Evolutionary conservation across 108 stramenopile species (phyloP), one percentile per base, ranked within the genome.

Genomic region (Cyclotella atomus): DNA sequence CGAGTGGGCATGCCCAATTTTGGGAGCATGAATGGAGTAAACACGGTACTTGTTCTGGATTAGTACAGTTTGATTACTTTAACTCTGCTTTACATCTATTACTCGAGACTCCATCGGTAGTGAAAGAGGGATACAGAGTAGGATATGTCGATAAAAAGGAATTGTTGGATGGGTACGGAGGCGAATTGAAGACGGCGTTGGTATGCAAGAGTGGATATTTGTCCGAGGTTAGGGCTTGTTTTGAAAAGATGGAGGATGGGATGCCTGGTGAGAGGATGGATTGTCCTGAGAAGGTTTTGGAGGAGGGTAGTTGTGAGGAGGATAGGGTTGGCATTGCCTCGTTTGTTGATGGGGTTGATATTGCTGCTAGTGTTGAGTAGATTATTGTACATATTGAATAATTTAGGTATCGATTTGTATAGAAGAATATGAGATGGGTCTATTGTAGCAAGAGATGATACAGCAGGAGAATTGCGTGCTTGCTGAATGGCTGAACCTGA

Each of bases 11-110:
- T 74, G 43, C 43, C 27, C 45, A 54, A 12, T 90, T 90, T 53
- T 90, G 87, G 87, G 45, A 30, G 8, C 89, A 90, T 45, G 89
- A 90, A 69, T 90, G 89, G 89, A 50, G 49, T 32, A 90, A 90
- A 78, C 89, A 90, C 47, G 89, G 89, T 0, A 90, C 89, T 14
- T 90, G 89, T 65, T 62, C 84, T 16, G 84, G 81, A 12, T 49
- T 90, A 19, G 34, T 49, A 17, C 89, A 90, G 60, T 20, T 56
- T 0, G 77, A 83, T 16, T 90, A 90, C 59, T 90, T 90, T 68
- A 44, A 49, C 19, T 14, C 70, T 1, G 84, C 87, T 1, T 61
- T 85, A 46, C 43, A 59, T 25, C 33, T 70, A 36, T 56, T 84
- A 10, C 23, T 85, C 20, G 71, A 78, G 27, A 83, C 83, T 33